Base-by-base conservation (phyloP, 2,329 filamentous ascomycete species). In the Cytospora mali region DNA sequence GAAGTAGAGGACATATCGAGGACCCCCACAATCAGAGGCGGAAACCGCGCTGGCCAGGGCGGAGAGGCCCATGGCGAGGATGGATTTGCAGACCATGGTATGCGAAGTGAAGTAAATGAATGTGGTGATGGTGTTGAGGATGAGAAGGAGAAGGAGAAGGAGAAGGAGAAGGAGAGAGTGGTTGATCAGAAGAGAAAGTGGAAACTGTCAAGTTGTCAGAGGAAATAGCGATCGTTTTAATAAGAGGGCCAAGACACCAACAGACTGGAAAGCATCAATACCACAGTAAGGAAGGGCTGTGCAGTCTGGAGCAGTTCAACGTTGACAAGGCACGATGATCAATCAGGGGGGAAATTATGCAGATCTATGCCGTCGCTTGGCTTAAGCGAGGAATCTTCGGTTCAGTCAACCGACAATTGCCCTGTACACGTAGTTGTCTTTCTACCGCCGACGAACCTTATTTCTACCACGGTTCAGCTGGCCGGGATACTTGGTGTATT, bases 1-100 rank as follows among this genome's bases (percentile, higher is more conserved):
- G 28, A 61, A 64, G 51, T 66, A 66, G 18, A 66, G 16, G 13
- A 33, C 61, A 23, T 64, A 64, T 23, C 64, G 64, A 35, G 62
- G 62, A 39, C 60, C 29, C 13, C 39, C n/a, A n/a, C n/a, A n/a
- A n/a, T n/a, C 49, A 6, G 25, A 14, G 29, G 53, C 48, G 23
- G 56, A 16, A 25, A 56, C 57, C 13, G 54, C 55, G 18, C 21
- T 39, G 42, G 50, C 53, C 14, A 60, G 46, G 18, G 58, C 62
- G 29, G 46, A 42, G 4, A 66, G 50, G 50, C 61, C 61, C 3
- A 39, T 55, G 48, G 31, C 33, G 16, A 64, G 3, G n/a, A n/a
- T 39, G 9, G 48, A 50, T 11, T 21, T 14, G 27, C 61, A 51
- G 31, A 65, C 63, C 63, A 65, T 65, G n/a, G n/a, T 62, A 35